Conservation (phyloP, 495 filamentous ascomycete genomes). For the Talaromyces stipitatus region DNA sequence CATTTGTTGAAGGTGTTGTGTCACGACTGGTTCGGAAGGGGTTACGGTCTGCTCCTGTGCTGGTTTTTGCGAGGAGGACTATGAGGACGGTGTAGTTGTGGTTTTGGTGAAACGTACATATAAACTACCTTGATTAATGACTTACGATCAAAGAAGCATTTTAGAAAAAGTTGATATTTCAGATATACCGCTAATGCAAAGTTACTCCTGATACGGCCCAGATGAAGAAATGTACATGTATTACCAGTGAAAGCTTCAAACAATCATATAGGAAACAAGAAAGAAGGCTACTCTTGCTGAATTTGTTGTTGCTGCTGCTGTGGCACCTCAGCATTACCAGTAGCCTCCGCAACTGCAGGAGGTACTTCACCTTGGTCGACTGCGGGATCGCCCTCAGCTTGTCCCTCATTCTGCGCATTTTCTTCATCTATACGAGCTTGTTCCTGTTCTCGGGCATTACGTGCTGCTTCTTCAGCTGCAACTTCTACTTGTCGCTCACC, state of each 20-base stretch:
- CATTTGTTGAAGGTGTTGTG: background rate
- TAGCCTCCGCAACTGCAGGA: background rate
- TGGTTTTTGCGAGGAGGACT: background rate
- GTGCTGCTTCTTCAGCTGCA: constrained; percentile 46
- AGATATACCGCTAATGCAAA: background rate
- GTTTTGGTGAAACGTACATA: background rate
- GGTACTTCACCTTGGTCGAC: background rate
- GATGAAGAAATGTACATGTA: background rate
- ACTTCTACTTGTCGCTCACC: constrained; percentile 75
- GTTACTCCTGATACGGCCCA: background rate
- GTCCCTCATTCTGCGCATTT: constrained; percentile 2
- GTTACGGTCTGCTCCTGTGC: background rate
- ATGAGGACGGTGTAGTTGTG: background rate
- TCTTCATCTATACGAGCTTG: constrained; percentile 34
- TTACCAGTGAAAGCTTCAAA: background rate
- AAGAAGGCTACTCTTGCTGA: background rate
- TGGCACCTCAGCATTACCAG: background rate
- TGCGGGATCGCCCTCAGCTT: background rate
- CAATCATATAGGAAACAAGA: background rate
- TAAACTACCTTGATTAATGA: background rate
- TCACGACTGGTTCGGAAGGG: background rate
- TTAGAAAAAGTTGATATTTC: background rate
- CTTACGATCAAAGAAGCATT: background rate
- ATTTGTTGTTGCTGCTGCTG: background rate
- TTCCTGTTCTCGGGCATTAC: constrained; percentile 40